These are phyloP conservation scores for Fusarium sp. DNA, from an alignment of 2,329 filamentous ascomycete species.

Conservation along the genomic window DNA sequence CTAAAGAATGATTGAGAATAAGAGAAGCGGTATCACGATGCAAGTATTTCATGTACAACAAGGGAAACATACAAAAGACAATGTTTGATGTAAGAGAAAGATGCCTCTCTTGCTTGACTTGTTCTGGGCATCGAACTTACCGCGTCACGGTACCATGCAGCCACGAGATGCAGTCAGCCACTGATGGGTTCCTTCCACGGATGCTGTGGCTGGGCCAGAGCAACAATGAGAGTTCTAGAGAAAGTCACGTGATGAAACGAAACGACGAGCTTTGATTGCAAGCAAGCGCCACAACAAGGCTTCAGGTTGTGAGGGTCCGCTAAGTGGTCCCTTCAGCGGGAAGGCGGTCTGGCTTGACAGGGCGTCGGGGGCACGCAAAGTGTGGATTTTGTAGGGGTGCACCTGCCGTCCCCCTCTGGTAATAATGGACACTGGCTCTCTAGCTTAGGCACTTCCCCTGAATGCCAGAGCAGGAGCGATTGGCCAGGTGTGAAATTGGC, in stretches of 20 bases:
- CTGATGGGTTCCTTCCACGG: not conserved
- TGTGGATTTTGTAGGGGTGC: conserved; percentile 39
- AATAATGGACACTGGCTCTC: conserved; percentile 28
- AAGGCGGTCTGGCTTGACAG: conserved; percentile 47
- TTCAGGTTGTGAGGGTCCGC: conserved; percentile 22
- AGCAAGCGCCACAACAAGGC: conserved; percentile 33
- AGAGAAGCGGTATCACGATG: not conserved
- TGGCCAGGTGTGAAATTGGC: conserved; percentile 51
- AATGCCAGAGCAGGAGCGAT: conserved; percentile 48
- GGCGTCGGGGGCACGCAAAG: conserved; percentile 14
- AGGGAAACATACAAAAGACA: not conserved
- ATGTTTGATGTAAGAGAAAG: conserved; percentile 28
- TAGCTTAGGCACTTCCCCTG: conserved; percentile 45
- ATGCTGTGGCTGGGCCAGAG: conserved; percentile 12
- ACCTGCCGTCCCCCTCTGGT: conserved; percentile 21
- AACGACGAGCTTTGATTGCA: conserved; percentile 29
- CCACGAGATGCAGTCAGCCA: conserved; percentile 27
- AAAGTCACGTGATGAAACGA: conserved; percentile 34
- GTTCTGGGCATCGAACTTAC: conserved; percentile 30
- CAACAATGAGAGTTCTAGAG: not conserved
- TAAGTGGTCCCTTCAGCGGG: conserved; percentile 40
- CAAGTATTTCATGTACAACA: conserved; percentile 8
- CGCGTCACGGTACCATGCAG: conserved; percentile 34
- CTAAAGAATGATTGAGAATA: not conserved
- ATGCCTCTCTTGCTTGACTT: conserved; percentile 22